phyloP scores from a whole-genome alignment of 1,139 yeast genomes.

The Hansenula sp. region DNA sequence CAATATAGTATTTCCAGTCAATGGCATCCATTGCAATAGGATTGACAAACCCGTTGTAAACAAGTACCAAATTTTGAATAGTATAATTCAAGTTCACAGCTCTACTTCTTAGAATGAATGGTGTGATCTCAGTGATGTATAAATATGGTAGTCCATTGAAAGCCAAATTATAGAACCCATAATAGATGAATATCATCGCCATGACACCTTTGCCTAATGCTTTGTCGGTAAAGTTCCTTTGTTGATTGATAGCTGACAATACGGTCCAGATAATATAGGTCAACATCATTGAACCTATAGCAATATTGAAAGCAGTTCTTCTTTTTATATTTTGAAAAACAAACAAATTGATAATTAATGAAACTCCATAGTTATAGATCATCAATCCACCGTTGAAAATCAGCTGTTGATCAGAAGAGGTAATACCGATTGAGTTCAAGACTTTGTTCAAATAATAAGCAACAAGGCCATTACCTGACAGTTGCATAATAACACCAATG shows the following conservation, averaged over 20 bases:
- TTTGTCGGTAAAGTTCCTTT: constrained; percentile 24
- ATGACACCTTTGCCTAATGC: constrained; percentile 30
- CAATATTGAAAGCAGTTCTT: constrained; percentile 26
- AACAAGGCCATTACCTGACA: constrained; percentile 51
- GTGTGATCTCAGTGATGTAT: constrained; percentile 36
- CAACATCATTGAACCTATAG: constrained; percentile 28
- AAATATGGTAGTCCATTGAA: constrained; percentile 29
- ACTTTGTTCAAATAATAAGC: constrained; percentile 48
- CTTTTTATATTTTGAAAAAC: constrained; percentile 26
- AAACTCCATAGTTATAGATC: constrained; percentile 26
- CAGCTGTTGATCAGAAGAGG: constrained; percentile 38
- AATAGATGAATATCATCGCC: constrained; percentile 34
- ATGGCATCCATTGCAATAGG: constrained; percentile 59
- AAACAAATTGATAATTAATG: constrained; percentile 26
- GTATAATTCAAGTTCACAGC: constrained; percentile 28
- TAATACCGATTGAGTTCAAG: constrained; percentile 47
- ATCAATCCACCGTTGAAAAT: constrained; percentile 37
- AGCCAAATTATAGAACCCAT: constrained; percentile 30
- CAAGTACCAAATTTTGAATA: constrained; percentile 26
- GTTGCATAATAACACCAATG: constrained; percentile 33
- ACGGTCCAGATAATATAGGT: constrained; percentile 33
- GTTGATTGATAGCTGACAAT: constrained; percentile 29
- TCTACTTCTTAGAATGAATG: constrained; percentile 34
- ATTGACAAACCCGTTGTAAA: constrained; percentile 47
- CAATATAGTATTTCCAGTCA: constrained; percentile 59